A percentile compares a stretch with the other conserved stretches of the same genome.
Conservation (phyloP, 208 protist species). For the Phytomonas francai region DNA sequence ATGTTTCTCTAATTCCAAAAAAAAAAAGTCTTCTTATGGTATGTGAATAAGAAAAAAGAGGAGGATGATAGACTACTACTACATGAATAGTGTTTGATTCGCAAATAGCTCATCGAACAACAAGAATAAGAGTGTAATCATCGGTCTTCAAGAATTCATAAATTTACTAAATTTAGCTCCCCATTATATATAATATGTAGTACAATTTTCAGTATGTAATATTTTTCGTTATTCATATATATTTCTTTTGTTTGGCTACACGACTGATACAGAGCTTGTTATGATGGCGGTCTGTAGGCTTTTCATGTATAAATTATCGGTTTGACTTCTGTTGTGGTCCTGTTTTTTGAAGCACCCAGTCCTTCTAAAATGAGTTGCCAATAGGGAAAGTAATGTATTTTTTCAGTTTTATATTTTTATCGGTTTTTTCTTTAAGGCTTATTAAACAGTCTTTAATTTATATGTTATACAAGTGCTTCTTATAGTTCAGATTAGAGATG, state of each 20-base stretch:
- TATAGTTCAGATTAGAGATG: too few species aligned
- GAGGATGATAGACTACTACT: neutral
- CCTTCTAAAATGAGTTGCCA: too few species aligned
- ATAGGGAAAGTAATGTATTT: too few species aligned
- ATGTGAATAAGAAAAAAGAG: neutral
- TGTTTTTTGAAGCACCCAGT: too few species aligned
- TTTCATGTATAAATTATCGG: too few species aligned
- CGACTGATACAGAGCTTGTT: neutral
- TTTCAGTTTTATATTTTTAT: too few species aligned
- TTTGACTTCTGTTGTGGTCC: too few species aligned
- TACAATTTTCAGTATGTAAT: neutral
- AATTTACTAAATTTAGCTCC: neutral
- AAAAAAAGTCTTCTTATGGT: neutral
- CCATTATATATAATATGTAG: slow-evolving; percentile 1
- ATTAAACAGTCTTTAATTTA: too few species aligned
- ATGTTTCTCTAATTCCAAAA: neutral
- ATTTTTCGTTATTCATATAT: neutral
- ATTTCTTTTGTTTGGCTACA: neutral
- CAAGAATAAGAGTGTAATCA: neutral
- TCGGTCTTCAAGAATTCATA: neutral
- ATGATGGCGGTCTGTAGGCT: too few species aligned
- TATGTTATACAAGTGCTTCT: too few species aligned
- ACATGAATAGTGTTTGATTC: neutral
- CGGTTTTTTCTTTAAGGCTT: too few species aligned
- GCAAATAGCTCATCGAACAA: neutral